These are phyloP conservation scores for Tarenaya hassleriana DNA, from an alignment of 345 rosid species.

Conservation along the genomic window DNA sequence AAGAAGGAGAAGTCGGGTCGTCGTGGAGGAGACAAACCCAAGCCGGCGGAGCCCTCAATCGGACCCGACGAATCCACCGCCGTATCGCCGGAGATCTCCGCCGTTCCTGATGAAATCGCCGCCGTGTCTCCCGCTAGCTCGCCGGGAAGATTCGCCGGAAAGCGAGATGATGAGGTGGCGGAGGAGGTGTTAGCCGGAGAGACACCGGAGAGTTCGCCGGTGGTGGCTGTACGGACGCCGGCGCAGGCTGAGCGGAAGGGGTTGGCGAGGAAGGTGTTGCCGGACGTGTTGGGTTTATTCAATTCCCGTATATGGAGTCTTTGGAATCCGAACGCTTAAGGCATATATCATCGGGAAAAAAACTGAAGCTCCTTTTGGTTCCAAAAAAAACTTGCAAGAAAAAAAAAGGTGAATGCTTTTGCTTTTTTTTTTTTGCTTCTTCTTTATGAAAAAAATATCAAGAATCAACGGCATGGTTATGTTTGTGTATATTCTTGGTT, in stretches of 20 bases:
- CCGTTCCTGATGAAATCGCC: too few relatives aligned
- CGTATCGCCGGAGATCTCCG: too few relatives aligned
- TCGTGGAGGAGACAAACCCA: conserved; percentile 15
- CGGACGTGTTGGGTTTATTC: conserved; percentile 87
- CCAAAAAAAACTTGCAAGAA: neutral
- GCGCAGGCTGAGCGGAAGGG: conserved; percentile 47
- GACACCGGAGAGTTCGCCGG: too few relatives aligned
- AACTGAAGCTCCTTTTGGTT: conserved; percentile 5
- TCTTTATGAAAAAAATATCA: neutral
- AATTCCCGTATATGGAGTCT: conserved; percentile 90
- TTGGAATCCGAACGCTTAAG: conserved; percentile 78
- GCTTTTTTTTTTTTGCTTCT: neutral
- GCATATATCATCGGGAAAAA: conserved; percentile 16
- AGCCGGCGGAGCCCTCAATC: neutral
- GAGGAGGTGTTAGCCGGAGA: conserved; percentile 1
- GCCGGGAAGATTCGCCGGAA: conserved; percentile 4
- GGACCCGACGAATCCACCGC: too few relatives aligned
- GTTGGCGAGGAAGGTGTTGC: conserved; percentile 82
- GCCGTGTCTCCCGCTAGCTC: conserved; percentile 3
- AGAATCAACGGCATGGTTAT: neutral
- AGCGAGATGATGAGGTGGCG: neutral
- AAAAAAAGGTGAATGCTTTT: conserved; percentile 1
- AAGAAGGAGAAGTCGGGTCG: conserved; percentile 33
- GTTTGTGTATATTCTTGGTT: neutral
- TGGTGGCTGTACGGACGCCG: conserved; percentile 15